phyloP scores from a whole-genome alignment of 1,284 basidiomycete genomes.

The Amylostereum areolatum region DNA sequence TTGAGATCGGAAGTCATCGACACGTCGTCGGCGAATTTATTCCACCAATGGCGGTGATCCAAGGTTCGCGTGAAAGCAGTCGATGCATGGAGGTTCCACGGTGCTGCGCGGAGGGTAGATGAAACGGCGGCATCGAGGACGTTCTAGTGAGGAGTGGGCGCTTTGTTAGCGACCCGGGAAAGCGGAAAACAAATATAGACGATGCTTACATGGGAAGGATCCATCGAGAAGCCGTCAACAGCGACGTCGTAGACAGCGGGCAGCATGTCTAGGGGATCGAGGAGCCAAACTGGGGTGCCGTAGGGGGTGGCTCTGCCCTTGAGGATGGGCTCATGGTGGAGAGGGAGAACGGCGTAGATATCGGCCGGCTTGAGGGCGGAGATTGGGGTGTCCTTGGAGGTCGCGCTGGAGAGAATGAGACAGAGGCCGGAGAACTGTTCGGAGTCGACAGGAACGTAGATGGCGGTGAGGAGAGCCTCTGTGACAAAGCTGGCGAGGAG shows the following conservation, averaged over 20 bases:
- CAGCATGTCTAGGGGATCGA: slow-evolving; percentile 45
- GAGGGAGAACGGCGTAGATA: slow-evolving; percentile 33
- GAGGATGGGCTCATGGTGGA: slow-evolving; percentile 31
- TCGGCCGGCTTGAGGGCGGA: slow-evolving; percentile 25
- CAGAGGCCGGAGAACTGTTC: slow-evolving; percentile 25
- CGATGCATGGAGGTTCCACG: slow-evolving; percentile 28
- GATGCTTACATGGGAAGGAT: neutral
- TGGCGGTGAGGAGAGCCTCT: slow-evolving; percentile 34
- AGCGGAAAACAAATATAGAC: slow-evolving; percentile 2
- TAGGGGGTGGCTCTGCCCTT: slow-evolving; percentile 17
- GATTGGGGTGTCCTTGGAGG: slow-evolving; percentile 22
- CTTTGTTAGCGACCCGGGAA: neutral
- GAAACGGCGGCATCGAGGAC: slow-evolving; percentile 18
- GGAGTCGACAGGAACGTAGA: slow-evolving; percentile 29
- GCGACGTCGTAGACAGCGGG: slow-evolving; percentile 32
- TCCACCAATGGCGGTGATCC: slow-evolving; percentile 36
- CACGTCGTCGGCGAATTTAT: slow-evolving; percentile 34
- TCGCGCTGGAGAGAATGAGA: slow-evolving; percentile 29
- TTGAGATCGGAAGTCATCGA: slow-evolving; percentile 29
- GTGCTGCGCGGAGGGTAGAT: slow-evolving; percentile 22
- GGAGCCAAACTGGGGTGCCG: slow-evolving; percentile 31
- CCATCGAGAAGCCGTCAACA: slow-evolving; percentile 7
- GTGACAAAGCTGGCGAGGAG: slow-evolving; percentile 42
- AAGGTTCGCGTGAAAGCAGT: slow-evolving; percentile 18
- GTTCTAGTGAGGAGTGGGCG: slow-evolving; percentile 1